Base-by-base conservation (phyloP, 805 yeast species). In the Candida montana region DNA sequence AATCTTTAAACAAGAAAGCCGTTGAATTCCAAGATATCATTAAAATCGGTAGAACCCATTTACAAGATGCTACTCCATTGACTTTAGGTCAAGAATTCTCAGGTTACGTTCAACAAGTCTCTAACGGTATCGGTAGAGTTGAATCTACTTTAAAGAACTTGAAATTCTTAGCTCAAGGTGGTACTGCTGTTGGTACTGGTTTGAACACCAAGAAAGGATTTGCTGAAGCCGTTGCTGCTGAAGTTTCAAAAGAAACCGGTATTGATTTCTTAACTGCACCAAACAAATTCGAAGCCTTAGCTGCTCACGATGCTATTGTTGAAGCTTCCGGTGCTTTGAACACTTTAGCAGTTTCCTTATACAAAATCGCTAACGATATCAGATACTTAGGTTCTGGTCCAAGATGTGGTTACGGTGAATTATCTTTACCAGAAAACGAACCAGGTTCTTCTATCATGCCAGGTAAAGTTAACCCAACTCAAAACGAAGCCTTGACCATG, bases 371-470 rank as follows among this genome's bases (percentile, higher is more conserved):
- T 57, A 88, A 93, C 68, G 99, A 93, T 66, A 93, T 93, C 66
- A 79, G 99, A 71, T 93, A 93, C 77, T 79, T 93, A 56, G 99
- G 98, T 51, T 87, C 96, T 35, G 99, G 99, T 59, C 99, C 99
- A 63, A 84, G 99, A 73, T 93, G 99, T 71, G 99, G 99, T 50
- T 93, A 93, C 70, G 97, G 97, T 43, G 99, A 93, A 71, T 79
- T 93, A 54, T 62, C 88, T 21, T 74, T 93, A 55, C 99, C 99
- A 50, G 98, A 91, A 73, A 93, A 93, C 68, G 99, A 93, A 73
- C 99, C 99, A 44, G 99, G 99, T 61, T 88, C 97, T 46, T 89
- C 97, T 23, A 93, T 93, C 68, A 93, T 93, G 99, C 99, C 99
- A 40, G 99, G 99, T 64, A 93, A 93, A 73, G 97, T 93, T 50